Evolutionary conservation across 1,139 yeast species (phyloP).

Genomic region (Protomyces macrosporus): DNA sequence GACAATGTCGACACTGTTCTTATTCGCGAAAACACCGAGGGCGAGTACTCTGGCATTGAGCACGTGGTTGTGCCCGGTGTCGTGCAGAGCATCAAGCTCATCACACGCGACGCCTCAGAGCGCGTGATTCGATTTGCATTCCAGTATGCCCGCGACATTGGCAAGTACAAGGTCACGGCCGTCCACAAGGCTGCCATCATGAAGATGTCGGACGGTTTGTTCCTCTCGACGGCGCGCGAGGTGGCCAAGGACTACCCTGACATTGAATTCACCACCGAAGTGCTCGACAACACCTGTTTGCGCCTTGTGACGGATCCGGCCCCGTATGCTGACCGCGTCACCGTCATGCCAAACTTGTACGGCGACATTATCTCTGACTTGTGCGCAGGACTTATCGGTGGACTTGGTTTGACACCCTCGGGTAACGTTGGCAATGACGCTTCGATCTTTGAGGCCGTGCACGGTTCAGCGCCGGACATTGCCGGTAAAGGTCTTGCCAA

Average conservation of each 20-base stretch:
- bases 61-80: constrained; percentile 98
- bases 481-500: constrained; percentile 93
- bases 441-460: constrained; percentile 97
- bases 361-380: constrained; percentile 98
- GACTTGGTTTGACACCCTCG: constrained; percentile 96
- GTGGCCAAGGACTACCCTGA: constrained; percentile 89
- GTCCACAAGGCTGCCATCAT: constrained; percentile 98
- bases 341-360: constrained; percentile 99
- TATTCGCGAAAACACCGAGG: constrained; percentile 98
- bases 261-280: constrained; percentile 71
- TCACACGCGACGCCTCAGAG: constrained; percentile 93
- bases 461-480: constrained; percentile 92
- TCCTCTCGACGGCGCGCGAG: constrained; percentile 85
- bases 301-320: constrained; percentile 84
- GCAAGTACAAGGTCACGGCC: constrained; percentile 83
- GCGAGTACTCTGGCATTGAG: constrained; percentile 98
- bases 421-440: constrained; percentile 99
- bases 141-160: constrained; percentile 86
- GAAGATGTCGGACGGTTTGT: constrained; percentile 96
- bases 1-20: constrained; percentile 89
- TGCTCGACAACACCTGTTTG: constrained; percentile 92
- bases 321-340: constrained; percentile 75
- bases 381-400: constrained; percentile 96
- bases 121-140: constrained; percentile 94
- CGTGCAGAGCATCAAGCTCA: constrained; percentile 93